A percentile compares a stretch with the other conserved stretches of the same genome.
Evolutionary conservation across 2,329 filamentous ascomycete species (phyloP).

Genomic region (Metarhizium brunneum): DNA sequence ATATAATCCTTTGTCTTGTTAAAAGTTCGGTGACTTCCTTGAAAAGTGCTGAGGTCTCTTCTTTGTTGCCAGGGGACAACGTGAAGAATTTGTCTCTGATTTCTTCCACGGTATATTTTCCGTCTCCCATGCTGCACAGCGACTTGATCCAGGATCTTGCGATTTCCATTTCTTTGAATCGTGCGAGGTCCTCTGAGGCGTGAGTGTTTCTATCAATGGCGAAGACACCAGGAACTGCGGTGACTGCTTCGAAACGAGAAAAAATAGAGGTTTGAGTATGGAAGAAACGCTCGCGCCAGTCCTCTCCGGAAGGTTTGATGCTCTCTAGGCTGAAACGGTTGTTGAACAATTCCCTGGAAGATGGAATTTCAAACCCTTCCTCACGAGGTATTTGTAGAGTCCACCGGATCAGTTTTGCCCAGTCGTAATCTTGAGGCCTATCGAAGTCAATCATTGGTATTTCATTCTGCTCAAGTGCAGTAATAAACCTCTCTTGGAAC

Average conservation of each 20-base stretch:
- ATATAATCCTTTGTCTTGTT: slow-evolving; percentile 43
- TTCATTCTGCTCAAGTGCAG: slow-evolving; percentile 54
- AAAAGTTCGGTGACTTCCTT: slow-evolving; percentile 39
- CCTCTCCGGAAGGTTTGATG: slow-evolving; percentile 20
- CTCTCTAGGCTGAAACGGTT: slow-evolving; percentile 31
- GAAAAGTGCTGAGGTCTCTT: slow-evolving; percentile 33
- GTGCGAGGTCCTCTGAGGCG: not conserved
- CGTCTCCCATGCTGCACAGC: slow-evolving; percentile 43
- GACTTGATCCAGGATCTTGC: slow-evolving; percentile 52
- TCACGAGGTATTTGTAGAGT: slow-evolving; percentile 42
- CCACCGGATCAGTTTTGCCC: slow-evolving; percentile 59
- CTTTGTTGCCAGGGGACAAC: slow-evolving; percentile 31
- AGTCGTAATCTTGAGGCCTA: slow-evolving; percentile 56
- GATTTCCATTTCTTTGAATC: slow-evolving; percentile 27
- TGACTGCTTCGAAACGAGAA: slow-evolving; percentile 45
- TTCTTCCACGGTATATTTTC: slow-evolving; percentile 36
- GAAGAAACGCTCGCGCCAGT: slow-evolving; percentile 51
- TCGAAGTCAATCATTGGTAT: slow-evolving; percentile 55
- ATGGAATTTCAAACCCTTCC: slow-evolving; percentile 39
- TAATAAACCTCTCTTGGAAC: slow-evolving; percentile 57
- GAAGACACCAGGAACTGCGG: slow-evolving; percentile 37
- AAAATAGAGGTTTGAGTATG: slow-evolving; percentile 44
- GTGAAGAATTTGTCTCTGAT: slow-evolving; percentile 43
- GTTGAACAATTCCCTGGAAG: slow-evolving; percentile 34
- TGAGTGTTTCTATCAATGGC: slow-evolving; percentile 10